phyloP scores from a whole-genome alignment of 23 red algal species.

The Chondrus crispus region DNA sequence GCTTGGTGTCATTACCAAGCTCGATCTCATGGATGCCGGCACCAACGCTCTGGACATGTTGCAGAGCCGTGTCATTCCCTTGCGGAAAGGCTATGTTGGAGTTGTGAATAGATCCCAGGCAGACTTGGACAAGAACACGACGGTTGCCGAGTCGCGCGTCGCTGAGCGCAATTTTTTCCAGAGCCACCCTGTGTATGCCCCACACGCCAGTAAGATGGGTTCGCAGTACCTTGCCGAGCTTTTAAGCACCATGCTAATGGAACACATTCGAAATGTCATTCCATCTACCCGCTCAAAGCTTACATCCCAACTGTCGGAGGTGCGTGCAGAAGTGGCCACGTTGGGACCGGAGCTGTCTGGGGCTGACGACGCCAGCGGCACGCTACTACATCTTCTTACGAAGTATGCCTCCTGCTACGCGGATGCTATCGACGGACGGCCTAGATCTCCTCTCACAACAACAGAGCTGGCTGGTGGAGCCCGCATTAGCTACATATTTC shows the following conservation, averaged over 20 bases:
- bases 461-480: conserved; percentile 87
- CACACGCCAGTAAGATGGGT: conserved; percentile 76
- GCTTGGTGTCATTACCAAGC: conserved; percentile 97
- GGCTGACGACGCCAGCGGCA: conserved; percentile 55
- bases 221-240: conserved; percentile 76
- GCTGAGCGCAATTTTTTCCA: conserved; percentile 82
- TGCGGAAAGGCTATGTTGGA: conserved; percentile 93
- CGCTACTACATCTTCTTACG: conserved; percentile 86
- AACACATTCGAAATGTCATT: conserved; percentile 88
- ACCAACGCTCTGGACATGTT: conserved; percentile 98
- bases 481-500: conserved; percentile 93
- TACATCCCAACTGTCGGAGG: conserved; percentile 63
- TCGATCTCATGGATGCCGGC: conserved; percentile 98
- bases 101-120: conserved; percentile 89
- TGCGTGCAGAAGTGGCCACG: conserved; percentile 53
- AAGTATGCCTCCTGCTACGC: conserved; percentile 79
- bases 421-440: conserved; percentile 82
- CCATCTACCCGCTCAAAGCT: conserved; percentile 82
- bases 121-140: conserved; percentile 57
- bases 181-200: conserved; percentile 83
- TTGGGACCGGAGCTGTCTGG: conserved; percentile 67
- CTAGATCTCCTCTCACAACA: conserved; percentile 67
- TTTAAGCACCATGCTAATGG: conserved; percentile 84
- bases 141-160: conserved; percentile 67
- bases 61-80: conserved; percentile 67